Conservation (phyloP, 2,329 filamentous ascomycete genomes). For the Drechslera avenae region DNA sequence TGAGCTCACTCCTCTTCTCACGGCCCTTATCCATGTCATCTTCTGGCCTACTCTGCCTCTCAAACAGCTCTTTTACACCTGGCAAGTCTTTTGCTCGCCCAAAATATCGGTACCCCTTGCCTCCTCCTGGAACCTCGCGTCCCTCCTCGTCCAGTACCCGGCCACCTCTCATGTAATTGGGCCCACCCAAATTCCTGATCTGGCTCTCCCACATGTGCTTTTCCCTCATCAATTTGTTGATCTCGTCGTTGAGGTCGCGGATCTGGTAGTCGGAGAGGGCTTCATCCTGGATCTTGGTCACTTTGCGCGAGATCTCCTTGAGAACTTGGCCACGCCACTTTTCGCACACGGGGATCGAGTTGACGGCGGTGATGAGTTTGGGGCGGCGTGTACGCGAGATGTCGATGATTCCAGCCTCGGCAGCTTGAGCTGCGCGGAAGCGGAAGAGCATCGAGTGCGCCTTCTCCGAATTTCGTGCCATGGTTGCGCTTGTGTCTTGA, state of each 20-base stretch:
- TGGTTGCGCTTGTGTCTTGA: constrained; percentile 28
- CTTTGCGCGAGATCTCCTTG: constrained; percentile 95
- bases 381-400: constrained; percentile 86
- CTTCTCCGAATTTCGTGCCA: constrained; percentile 96
- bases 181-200: constrained; percentile 92
- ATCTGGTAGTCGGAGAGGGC: constrained; percentile 96
- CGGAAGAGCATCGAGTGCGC: constrained; percentile 99
- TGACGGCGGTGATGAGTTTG: constrained; percentile 86
- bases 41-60: constrained; percentile 41
- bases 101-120: constrained; percentile 86
- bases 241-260: constrained; percentile 96
- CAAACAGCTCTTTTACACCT: constrained; percentile 85
- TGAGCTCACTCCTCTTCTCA: constrained; percentile 71
- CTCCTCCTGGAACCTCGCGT: constrained; percentile 65
- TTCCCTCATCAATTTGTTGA: constrained; percentile 98
- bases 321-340: constrained; percentile 98
- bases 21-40: constrained; percentile 64
- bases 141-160: constrained; percentile 62
- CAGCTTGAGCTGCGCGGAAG: constrained; percentile 96
- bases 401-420: constrained; percentile 95
- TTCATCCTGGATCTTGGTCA: constrained; percentile 91
- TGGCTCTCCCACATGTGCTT: constrained; percentile 99
- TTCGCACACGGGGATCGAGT: constrained; percentile 84
- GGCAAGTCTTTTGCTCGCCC: constrained; percentile 87
- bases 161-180: constrained; percentile 87